These are phyloP conservation scores for Claviceps sp. DNA, from an alignment of 2,329 filamentous ascomycete species.

Conservation along the genomic window DNA sequence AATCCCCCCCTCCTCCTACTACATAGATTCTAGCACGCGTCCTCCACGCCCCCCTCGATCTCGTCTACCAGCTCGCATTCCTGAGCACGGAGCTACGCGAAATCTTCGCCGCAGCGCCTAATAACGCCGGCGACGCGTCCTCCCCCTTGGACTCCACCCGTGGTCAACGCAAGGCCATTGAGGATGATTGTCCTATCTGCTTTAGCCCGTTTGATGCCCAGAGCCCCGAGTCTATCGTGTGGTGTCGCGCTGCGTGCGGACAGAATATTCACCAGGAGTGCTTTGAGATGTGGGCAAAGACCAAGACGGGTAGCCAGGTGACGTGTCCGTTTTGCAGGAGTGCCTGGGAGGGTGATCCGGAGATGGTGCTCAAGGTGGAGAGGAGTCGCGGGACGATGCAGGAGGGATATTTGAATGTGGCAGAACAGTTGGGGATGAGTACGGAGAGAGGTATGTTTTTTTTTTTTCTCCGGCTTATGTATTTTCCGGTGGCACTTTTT, in stretches of 20 bases:
- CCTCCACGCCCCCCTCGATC: slow-evolving; percentile 39
- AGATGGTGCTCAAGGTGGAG: slow-evolving; percentile 28
- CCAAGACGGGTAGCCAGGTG: slow-evolving; percentile 26
- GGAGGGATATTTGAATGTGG: slow-evolving; percentile 51
- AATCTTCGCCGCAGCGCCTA: slow-evolving; percentile 31
- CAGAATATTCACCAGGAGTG: slow-evolving; percentile 42
- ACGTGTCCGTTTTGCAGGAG: slow-evolving; percentile 51
- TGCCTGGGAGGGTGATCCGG: slow-evolving; percentile 35
- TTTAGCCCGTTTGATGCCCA: slow-evolving; percentile 31
- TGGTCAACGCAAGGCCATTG: slow-evolving; percentile 32
- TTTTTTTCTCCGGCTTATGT: neutral
- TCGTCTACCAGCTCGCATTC: slow-evolving; percentile 50
- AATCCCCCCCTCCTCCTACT: neutral
- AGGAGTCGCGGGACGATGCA: slow-evolving; percentile 25
- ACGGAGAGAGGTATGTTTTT: slow-evolving; percentile 30
- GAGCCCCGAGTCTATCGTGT: slow-evolving; percentile 28
- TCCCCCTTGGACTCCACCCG: slow-evolving; percentile 15
- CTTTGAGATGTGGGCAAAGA: slow-evolving; percentile 40
- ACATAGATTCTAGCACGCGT: slow-evolving; percentile 42
- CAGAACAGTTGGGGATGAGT: slow-evolving; percentile 45
- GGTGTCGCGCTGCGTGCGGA: slow-evolving; percentile 37
- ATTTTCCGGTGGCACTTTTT: neutral
- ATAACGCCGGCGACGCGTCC: slow-evolving; percentile 20
- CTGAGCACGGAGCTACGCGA: slow-evolving; percentile 43
- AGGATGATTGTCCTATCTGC: slow-evolving; percentile 46